These are phyloP conservation scores for Microdochium trichocladiopsis DNA, from an alignment of 2,329 filamentous ascomycete genomes.

Conservation along the genomic window DNA sequence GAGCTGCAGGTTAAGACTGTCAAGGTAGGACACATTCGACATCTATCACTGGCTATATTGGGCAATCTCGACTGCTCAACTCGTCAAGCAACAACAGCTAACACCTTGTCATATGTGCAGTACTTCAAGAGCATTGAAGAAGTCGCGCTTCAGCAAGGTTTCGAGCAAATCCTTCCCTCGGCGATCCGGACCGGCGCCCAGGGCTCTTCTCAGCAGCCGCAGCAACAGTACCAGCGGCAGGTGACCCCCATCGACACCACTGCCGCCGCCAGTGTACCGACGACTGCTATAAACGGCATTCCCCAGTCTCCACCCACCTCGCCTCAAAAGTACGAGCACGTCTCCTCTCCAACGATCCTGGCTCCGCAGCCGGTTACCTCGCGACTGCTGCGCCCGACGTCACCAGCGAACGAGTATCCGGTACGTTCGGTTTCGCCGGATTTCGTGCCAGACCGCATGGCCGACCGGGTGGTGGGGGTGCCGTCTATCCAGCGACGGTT, in stretches of 20 bases:
- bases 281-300: constrained; percentile 14
- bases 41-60: not conserved
- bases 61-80: too few relatives aligned
- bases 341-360: constrained; percentile 34
- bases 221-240: not conserved
- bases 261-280: constrained; percentile 12
- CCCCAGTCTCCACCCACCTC: constrained; percentile 21
- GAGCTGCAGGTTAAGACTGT: constrained; percentile 71
- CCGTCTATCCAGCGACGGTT: constrained; percentile 25
- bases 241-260: not conserved
- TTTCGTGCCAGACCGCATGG: constrained; percentile 52
- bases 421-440: constrained; percentile 51
- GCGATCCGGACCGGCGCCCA: constrained; percentile 45
- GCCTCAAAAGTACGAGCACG: not conserved
- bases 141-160: constrained; percentile 48
- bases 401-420: constrained; percentile 46
- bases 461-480: constrained; percentile 40
- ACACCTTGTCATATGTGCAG: constrained; percentile 20
- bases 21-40: constrained; percentile 33
- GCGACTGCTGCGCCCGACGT: constrained; percentile 41
- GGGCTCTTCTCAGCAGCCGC: constrained; percentile 9
- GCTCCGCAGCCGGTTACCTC: constrained; percentile 50
- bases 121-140: constrained; percentile 69
- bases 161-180: constrained; percentile 50
- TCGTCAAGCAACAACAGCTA: too few relatives aligned